These are phyloP conservation scores for Talaromyces rugulosus DNA, from an alignment of 2,329 filamentous ascomycete species.

Conservation along the genomic window DNA sequence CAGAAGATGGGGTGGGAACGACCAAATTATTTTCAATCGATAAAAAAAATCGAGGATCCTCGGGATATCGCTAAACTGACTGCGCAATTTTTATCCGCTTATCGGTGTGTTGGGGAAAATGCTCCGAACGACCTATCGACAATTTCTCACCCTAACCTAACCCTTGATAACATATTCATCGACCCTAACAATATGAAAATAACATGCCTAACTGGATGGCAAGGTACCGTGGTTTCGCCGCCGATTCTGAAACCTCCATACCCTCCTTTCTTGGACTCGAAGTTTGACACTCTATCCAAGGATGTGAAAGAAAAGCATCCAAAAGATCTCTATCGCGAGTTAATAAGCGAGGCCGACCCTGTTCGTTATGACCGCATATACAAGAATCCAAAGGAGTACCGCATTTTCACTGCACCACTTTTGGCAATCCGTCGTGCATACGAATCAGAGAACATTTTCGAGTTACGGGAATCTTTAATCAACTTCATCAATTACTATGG, in stretches of 20 bases:
- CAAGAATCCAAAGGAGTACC: neutral
- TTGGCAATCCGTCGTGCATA: neutral
- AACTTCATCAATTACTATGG: neutral
- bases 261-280: slow-evolving; percentile 6
- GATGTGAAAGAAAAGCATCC: neutral
- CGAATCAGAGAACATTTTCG: neutral
- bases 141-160: slow-evolving; percentile 21
- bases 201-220: slow-evolving; percentile 17
- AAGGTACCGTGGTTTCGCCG: slow-evolving; percentile 12
- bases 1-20: neutral
- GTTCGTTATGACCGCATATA: slow-evolving; percentile 8
- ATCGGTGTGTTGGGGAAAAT: neutral
- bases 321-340: slow-evolving; percentile 3
- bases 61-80: neutral
- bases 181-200: slow-evolving; percentile 17
- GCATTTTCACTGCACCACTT: slow-evolving; percentile 1
- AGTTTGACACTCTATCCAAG: slow-evolving; percentile 3
- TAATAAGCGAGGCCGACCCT: slow-evolving; percentile 2
- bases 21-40: slow-evolving; percentile 1
- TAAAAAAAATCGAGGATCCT: neutral
- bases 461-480: slow-evolving; percentile 4
- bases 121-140: slow-evolving; percentile 11
- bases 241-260: slow-evolving; percentile 13
- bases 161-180: slow-evolving; percentile 21
- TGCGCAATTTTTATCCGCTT: neutral